A percentile compares a stretch with the other conserved stretches of the same genome.
These are phyloP conservation scores for Aeminium ludgeri DNA, from an alignment of 495 filamentous ascomycete genomes.

Conservation along the genomic window DNA sequence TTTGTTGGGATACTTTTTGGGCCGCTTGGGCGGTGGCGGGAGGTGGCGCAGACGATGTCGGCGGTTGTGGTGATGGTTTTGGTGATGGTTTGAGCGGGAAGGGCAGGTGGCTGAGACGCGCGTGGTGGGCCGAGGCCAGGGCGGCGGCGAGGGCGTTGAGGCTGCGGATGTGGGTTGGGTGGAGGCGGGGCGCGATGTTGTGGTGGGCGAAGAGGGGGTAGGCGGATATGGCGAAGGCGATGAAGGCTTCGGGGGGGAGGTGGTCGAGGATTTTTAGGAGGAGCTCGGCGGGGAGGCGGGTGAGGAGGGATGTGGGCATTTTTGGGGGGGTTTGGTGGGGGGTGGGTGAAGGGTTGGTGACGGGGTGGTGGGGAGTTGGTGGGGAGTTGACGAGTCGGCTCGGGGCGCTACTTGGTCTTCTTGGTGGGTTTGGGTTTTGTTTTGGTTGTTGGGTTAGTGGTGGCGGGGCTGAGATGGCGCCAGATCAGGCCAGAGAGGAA, in stretches of 20 bases:
- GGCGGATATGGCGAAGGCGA: slow-evolving; percentile 25
- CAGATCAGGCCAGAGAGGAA: slow-evolving; percentile 24
- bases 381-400: slow-evolving; percentile 2
- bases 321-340: too few species aligned
- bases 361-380: slow-evolving; percentile 14
- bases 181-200: slow-evolving; percentile 16
- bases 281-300: slow-evolving; percentile 29
- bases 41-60: too few species aligned
- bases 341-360: too few species aligned
- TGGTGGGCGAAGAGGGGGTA: slow-evolving; percentile 24
- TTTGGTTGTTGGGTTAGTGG: not conserved
- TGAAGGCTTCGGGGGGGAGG: slow-evolving; percentile 23
- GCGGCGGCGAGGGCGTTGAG: too few species aligned
- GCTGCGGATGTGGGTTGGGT: slow-evolving; percentile 5
- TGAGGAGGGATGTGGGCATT: too few species aligned
- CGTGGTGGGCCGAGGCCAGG: too few species aligned
- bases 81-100: slow-evolving; percentile 9
- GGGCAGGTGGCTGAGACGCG: slow-evolving; percentile 6
- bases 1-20: too few species aligned
- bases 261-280: slow-evolving; percentile 25
- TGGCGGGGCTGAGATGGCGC: slow-evolving; percentile 12
- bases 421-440: not conserved
- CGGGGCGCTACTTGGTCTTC: slow-evolving; percentile 1
- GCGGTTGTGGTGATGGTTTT: too few species aligned
- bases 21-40: too few species aligned